Percentiles rank a stretch among this genome's conserved stretches.
phyloP scores from a whole-genome alignment of 2,329 filamentous ascomycete species.

The Cercospora sojina region DNA sequence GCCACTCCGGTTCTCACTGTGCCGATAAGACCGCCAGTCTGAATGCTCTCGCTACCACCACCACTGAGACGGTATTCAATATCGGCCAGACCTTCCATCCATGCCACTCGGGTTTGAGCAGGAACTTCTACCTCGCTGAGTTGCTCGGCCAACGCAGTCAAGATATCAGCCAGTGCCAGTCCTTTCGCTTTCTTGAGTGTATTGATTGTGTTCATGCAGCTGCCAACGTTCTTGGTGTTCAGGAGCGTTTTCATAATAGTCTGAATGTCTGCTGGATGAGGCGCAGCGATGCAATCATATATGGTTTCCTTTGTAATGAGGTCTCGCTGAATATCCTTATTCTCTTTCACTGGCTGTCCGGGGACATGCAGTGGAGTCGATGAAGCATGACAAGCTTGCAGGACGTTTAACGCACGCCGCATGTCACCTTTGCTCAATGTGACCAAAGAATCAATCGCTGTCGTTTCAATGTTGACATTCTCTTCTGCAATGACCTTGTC shows the following conservation, averaged over 20 bases:
- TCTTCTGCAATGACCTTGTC: constrained; percentile 89
- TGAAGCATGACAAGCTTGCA: constrained; percentile 94
- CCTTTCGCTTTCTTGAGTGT: constrained; percentile 82
- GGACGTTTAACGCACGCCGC: constrained; percentile 87
- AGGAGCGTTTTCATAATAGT: constrained; percentile 82
- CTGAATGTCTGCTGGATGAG: constrained; percentile 82
- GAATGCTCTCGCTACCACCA: constrained; percentile 80
- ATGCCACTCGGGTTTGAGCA: constrained; percentile 81
- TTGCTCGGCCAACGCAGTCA: constrained; percentile 82
- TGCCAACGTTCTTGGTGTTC: constrained; percentile 80
- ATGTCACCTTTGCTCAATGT: constrained; percentile 92
- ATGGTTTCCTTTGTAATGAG: constrained; percentile 89
- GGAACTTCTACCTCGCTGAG: constrained; percentile 79
- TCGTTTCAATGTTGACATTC: constrained; percentile 74
- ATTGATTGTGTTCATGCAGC: constrained; percentile 84
- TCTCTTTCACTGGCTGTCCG: constrained; percentile 47
- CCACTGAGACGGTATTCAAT: constrained; percentile 89
- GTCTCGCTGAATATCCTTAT: constrained; percentile 68
- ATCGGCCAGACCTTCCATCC: constrained; percentile 87
- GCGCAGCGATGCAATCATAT: constrained; percentile 95
- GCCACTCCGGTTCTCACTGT: constrained; percentile 85
- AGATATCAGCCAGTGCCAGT: constrained; percentile 87
- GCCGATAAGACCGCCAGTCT: constrained; percentile 90
- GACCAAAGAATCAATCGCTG: constrained; percentile 81
- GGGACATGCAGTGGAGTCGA: constrained; percentile 61